These are phyloP conservation scores for Capronia epimyces DNA, from an alignment of 2,329 filamentous ascomycete species.

Conservation along the genomic window DNA sequence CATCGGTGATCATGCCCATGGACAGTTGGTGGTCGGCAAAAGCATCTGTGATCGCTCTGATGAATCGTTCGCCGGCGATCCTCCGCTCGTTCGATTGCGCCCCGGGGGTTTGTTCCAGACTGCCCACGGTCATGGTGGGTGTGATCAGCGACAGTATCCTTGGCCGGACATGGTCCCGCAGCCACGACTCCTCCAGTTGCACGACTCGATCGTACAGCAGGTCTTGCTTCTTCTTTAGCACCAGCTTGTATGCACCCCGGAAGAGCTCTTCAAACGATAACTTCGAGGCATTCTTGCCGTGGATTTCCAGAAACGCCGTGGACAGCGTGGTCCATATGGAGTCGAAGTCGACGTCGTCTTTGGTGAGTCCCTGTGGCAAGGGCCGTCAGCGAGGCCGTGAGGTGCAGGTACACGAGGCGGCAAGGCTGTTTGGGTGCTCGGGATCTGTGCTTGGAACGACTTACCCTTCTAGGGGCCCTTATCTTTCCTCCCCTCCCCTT, in stretches of 20 bases:
- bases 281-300: constrained; percentile 80
- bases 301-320: constrained; percentile 76
- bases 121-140: constrained; percentile 58
- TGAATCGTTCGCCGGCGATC: constrained; percentile 73
- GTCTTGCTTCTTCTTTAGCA: constrained; percentile 78
- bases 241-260: constrained; percentile 87
- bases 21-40: constrained; percentile 89
- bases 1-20: constrained; percentile 92
- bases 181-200: constrained; percentile 75
- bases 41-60: constrained; percentile 66
- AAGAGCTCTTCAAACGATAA: constrained; percentile 96
- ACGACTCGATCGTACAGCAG: constrained; percentile 75
- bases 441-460: constrained; percentile 31
- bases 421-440: neutral
- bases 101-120: constrained; percentile 37
- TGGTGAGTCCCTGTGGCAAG: constrained; percentile 48
- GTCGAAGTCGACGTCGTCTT: constrained; percentile 73
- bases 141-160: constrained; percentile 67
- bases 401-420: neutral
- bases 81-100: constrained; percentile 72
- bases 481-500: constrained; percentile 57
- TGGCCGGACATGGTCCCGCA: constrained; percentile 66
- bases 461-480: constrained; percentile 61
- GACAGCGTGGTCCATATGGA: constrained; percentile 72
- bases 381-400: neutral